phyloP scores from a whole-genome alignment of 2,329 filamentous ascomycete genomes.

The Claviceps sp. region DNA sequence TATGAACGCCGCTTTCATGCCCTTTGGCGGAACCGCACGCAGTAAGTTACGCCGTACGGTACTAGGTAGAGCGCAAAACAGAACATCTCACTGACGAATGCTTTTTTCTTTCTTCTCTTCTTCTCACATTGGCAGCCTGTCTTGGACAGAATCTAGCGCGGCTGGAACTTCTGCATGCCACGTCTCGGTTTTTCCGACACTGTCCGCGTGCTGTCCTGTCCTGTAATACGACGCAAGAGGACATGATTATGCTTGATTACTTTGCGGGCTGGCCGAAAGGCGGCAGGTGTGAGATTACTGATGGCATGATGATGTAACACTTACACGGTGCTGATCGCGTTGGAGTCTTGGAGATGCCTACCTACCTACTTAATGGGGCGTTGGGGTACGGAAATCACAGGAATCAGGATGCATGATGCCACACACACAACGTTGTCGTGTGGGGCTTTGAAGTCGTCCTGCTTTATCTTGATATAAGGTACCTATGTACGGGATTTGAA shows the following conservation, averaged over 20 bases:
- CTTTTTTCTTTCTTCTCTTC: not conserved
- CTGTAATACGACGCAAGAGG: not conserved
- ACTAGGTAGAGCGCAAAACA: too few species aligned
- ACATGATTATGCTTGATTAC: not conserved
- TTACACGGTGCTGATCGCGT: not conserved
- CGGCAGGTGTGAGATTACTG: not conserved
- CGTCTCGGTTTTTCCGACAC: not conserved
- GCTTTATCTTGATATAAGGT: too few species aligned
- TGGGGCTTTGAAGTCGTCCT: too few species aligned
- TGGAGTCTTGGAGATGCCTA: too few species aligned
- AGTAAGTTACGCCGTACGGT: not conserved
- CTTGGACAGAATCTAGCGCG: not conserved
- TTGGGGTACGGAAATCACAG: too few species aligned
- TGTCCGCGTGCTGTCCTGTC: not conserved
- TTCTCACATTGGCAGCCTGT: not conserved
- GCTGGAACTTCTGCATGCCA: not conserved
- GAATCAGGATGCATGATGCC: too few species aligned
- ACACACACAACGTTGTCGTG: too few species aligned
- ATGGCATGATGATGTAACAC: not conserved
- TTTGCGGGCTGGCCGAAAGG: not conserved
- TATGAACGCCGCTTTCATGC: slow-evolving; percentile 1
- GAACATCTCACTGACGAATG: not conserved
- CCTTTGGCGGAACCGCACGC: not conserved
- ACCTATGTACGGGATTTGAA: too few species aligned
- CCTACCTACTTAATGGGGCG: too few species aligned